These are phyloP conservation scores for Aspergillus olivimuriae DNA, from an alignment of 495 filamentous ascomycete genomes.

Conservation along the genomic window DNA sequence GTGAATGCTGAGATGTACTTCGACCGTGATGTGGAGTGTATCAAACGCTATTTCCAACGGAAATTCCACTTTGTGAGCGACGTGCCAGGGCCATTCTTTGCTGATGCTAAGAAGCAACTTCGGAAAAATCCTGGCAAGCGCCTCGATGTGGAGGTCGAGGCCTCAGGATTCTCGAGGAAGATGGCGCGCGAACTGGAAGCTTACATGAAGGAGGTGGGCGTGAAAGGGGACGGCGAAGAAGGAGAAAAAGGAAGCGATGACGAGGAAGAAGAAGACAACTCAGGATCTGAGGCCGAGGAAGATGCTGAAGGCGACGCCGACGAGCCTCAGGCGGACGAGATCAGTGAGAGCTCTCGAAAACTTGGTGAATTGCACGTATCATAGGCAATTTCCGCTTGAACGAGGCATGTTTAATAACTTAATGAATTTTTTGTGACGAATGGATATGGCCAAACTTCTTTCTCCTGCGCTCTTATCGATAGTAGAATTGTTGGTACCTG, in stretches of 20 bases:
- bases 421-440: constrained; percentile 3
- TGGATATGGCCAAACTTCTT: too few relatives aligned
- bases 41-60: constrained; percentile 86
- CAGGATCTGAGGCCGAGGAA: constrained; percentile 6
- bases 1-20: constrained; percentile 91
- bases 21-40: constrained; percentile 86
- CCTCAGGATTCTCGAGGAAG: constrained; percentile 92
- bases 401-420: not conserved
- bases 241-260: constrained; percentile 36
- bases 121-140: constrained; percentile 56
- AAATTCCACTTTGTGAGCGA: constrained; percentile 83
- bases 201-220: constrained; percentile 72
- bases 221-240: constrained; percentile 48
- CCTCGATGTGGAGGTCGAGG: constrained; percentile 83
- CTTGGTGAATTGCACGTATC: constrained; percentile 32
- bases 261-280: constrained; percentile 13
- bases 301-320: constrained; percentile 9
- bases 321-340: constrained; percentile 14
- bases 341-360: constrained; percentile 29
- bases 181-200: constrained; percentile 87
- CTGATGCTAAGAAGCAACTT: constrained; percentile 71
- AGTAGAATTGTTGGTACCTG: too few relatives aligned
- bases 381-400: constrained; percentile 16
- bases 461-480: too few relatives aligned
- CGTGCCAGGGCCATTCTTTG: constrained; percentile 76